Evolutionary conservation across 352 stramenopile species (phyloP), one percentile per base, ranked within the genome.

Genomic region (Phytopythium boreale): DNA sequence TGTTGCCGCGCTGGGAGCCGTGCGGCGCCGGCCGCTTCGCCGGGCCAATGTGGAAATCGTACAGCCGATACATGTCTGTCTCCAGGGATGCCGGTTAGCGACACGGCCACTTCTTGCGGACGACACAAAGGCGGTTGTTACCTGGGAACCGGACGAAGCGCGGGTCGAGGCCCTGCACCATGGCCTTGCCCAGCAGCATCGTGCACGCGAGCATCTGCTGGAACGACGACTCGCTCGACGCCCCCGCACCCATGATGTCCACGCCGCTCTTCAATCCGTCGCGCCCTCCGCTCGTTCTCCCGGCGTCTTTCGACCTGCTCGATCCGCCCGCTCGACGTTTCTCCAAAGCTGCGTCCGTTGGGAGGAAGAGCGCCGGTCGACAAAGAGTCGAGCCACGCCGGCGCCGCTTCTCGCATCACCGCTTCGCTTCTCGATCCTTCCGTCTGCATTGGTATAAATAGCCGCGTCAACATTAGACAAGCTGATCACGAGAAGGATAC

Each of bases 151-250:
- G 78, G 53, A 93, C 78, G 61, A 88, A 93, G 55, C 85, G 79
- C 11, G 85, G 85, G 56, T 93, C 85, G 37, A 93, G 66, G 0
- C 85, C 85, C 53, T 91, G 78, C 36, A 94, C 84, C 83, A 92
- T 90, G 55, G 85, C 83, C 58, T 94, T 81, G 9, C 83, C 85
- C 12, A 94, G 78, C 62, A 94, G 76, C 81, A 92, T 94, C 36
- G 83, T 94, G 68, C 82, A 92, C 41, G 85, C 85, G 59, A 94
- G 83, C 83, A 92, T 92, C 67, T 94, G 85, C 75, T 89, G 80
- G 59, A 93, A 87, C 3, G 79, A 80, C 15, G 76, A 70, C 50
- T 91, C 77, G 31, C 78, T 91, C 12, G 85, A 94, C 44, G 83
- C 81, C 9, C 80, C 85, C 0, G 69, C 83, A 19, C 85, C 85